These are phyloP conservation scores for Incumbomyces delicatus DNA, from an alignment of 2,329 filamentous ascomycete genomes.

Conservation along the genomic window DNA sequence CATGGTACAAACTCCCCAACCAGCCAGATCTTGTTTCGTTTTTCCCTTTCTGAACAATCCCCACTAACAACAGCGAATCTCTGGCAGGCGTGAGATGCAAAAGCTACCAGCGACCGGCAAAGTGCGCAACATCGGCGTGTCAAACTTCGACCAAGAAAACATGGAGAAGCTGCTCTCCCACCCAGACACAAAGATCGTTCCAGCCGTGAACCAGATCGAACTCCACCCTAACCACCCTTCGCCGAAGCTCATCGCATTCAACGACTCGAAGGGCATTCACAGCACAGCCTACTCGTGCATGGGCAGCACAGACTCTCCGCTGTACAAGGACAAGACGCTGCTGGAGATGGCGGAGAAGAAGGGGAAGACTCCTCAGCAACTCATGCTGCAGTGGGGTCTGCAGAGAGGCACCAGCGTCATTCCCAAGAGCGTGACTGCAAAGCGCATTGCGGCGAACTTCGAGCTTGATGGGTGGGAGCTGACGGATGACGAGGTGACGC, in stretches of 20 bases:
- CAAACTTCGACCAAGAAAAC: conserved; percentile 75
- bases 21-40: not conserved
- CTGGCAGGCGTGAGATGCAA: conserved; percentile 26
- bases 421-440: conserved; percentile 69
- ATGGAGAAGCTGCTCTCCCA: conserved; percentile 66
- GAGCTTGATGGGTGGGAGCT: conserved; percentile 65
- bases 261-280: conserved; percentile 64
- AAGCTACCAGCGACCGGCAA: conserved; percentile 44
- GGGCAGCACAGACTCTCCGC: conserved; percentile 59
- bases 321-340: conserved; percentile 43
- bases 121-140: conserved; percentile 72
- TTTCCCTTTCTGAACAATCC: too few relatives aligned
- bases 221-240: conserved; percentile 72
- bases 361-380: conserved; percentile 48
- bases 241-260: conserved; percentile 67
- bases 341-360: conserved; percentile 19
- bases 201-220: conserved; percentile 67
- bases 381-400: conserved; percentile 70
- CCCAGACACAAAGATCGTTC: conserved; percentile 51
- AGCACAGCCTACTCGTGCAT: conserved; percentile 56
- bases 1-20: conserved; percentile 41
- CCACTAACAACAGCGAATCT: conserved; percentile 32
- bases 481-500: conserved; percentile 60
- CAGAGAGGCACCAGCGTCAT: conserved; percentile 75
- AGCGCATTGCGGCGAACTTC: conserved; percentile 67